Conservation (phyloP, 2,329 filamentous ascomycete genomes). For the Clonostachys byssicola region DNA sequence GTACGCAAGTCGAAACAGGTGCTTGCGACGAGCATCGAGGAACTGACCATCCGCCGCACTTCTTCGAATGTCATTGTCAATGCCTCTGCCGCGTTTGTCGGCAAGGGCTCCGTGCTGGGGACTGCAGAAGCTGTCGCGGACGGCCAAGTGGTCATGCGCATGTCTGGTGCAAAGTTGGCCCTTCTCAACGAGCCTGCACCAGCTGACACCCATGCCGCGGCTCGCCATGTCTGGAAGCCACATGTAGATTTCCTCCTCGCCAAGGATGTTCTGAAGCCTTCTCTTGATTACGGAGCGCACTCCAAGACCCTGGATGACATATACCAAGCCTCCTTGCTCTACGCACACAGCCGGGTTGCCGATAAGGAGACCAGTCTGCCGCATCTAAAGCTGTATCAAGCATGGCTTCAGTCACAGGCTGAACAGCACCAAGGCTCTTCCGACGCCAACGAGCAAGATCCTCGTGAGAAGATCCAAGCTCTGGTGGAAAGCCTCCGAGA, state of each 20-base stretch:
- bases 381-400: slow-evolving; percentile 16
- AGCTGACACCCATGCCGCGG: background rate
- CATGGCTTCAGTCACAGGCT: slow-evolving; percentile 18
- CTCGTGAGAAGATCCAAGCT: background rate
- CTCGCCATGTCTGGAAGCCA: background rate
- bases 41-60: background rate
- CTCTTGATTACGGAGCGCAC: slow-evolving; percentile 11
- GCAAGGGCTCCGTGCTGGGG: background rate
- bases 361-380: slow-evolving; percentile 10
- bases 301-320: slow-evolving; percentile 1
- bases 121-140: background rate
- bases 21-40: background rate
- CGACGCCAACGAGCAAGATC: background rate
- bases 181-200: background rate
- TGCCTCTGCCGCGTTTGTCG: background rate
- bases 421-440: background rate
- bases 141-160: background rate
- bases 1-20: background rate
- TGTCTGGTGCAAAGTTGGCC: background rate
- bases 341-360: slow-evolving; percentile 3
- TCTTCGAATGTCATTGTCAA: background rate
- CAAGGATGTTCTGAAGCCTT: background rate
- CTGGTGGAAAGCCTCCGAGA: background rate
- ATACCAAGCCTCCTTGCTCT: background rate
- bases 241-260: background rate